Evolutionary conservation across 1,284 basidiomycete species (phyloP), one percentile per base, ranked within the genome.

Genomic region (Moesziomyces sp.): DNA sequence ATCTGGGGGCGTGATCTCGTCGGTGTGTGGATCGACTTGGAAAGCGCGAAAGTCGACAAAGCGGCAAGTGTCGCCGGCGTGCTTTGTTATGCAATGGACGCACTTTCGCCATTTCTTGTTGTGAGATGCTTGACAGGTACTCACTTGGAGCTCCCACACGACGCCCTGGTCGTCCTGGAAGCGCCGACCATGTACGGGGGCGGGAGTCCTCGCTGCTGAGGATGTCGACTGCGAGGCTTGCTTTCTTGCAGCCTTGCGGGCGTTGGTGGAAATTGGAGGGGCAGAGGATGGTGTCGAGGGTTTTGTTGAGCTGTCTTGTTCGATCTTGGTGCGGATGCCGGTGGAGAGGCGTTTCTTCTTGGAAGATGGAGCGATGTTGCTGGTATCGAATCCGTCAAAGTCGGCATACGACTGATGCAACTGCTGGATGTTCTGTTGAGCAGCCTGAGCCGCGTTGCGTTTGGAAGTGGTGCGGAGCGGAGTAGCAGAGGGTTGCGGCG

Each of bases 1-100:
- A 26, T 52, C 45, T 21, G 50, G 13, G 5, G 40, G 35, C 33
- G 47, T 44, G 16, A 50, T 24, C 11, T 64, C 44, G 49, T 58
- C 50, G 14, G 49, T 60, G 21, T 8, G 23, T 5, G 61, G 53
- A 38, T 74, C 46, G 42, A 76, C 38, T 8, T 59, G 52, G 18
- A 78, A 60, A 4, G 62, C 64, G 18, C 76, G 57, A 40, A 73
- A 56, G 24, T 49, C 47, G 3, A 52, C 13, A 24, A 74, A 78
- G 44, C 69, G 74, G 40, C 76, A 78, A 2, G 53, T 62, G 19
- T 76, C 76, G 21, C 66, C 65, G 8, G 18, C 24, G 0, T 4
- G 23, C 58, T 69, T 76, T 8, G 35, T 23, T 24, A 61, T 46
- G 48, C 76, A 78, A 5, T 50, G 55, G 14, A 52, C 48, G 50